Base-by-base conservation (phyloP, 257 asterid genomes). In the Oldenlandia corymbosa region DNA sequence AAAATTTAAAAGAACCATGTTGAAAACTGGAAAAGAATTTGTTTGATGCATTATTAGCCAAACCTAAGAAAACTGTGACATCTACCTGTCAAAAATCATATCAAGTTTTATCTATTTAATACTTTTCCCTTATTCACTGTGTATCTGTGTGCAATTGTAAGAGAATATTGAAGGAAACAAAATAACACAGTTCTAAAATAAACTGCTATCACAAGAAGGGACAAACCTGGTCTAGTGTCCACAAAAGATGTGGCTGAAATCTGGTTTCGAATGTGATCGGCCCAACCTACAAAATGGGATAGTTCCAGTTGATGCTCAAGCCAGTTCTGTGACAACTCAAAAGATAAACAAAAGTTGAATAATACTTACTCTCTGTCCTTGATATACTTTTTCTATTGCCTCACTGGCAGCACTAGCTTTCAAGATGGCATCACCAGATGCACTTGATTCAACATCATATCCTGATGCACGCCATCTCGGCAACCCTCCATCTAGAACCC, bases 331-430 rank as follows among this genome's bases (percentile, higher is more conserved):
- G 39, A 27, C 45, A 12, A 45, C 28, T 41, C 10, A 7, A 34
- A 64, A 43, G 30, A n/a, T 17, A 48, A 64, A 39, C 27, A 37
- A 10, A 16, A 51, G 24, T 7, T 8, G 42, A 37, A 36, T 18
- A 32, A 28, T 17, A 68, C 84, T 68, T 65, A 81, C 87, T 21
- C 72, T 47, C 60, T 78, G 87, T 32, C 99, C 94, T 72, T 84
- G 83, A 73, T 93, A 87, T 37, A 83, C 96, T 81, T 81, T 81
- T 84, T 90, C 95, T 71, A 93, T 90, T 69, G 99, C 96, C 75
- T 90, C 99, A 71, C 91, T 93, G 28, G 99, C 99, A 71, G 97
- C 97, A 73, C 99, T 93, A 67, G 96, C 97, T 79, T 93, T 93
- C 78, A 93, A 75, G 75, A 93, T 93, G 62, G 88, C 81, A 80